phyloP scores from a whole-genome alignment of 495 filamentous ascomycete genomes.

The Daldinia concentrica region DNA sequence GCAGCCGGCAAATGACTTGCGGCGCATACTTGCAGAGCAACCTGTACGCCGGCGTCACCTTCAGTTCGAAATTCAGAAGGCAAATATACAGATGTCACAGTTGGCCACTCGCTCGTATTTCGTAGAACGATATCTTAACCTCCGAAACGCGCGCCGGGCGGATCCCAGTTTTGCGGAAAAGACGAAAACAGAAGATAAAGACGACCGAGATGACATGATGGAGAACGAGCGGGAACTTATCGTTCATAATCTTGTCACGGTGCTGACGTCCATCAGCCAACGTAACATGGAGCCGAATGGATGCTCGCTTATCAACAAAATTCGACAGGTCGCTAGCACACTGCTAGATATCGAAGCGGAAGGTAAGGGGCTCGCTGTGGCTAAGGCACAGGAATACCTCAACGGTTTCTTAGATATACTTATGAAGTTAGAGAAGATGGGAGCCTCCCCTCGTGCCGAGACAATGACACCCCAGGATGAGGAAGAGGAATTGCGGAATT shows the following conservation, averaged over 20 bases:
- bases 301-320: constrained; percentile 73
- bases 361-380: constrained; percentile 63
- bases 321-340: constrained; percentile 79
- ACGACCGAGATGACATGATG: constrained; percentile 64
- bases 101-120: constrained; percentile 79
- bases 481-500: constrained; percentile 74
- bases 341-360: constrained; percentile 70
- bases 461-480: constrained; percentile 65
- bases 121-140: constrained; percentile 81
- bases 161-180: constrained; percentile 45
- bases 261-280: constrained; percentile 75
- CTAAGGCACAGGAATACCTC: constrained; percentile 71
- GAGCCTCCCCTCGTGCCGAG: constrained; percentile 39
- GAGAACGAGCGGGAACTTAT: constrained; percentile 74
- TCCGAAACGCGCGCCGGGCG: constrained; percentile 63
- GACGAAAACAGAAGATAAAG: constrained; percentile 32
- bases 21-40: constrained; percentile 48
- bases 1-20: constrained; percentile 51
- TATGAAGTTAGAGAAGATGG: constrained; percentile 70
- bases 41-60: constrained; percentile 60
- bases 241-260: constrained; percentile 75
- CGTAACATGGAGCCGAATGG: constrained; percentile 86
- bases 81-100: constrained; percentile 80
- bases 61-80: constrained; percentile 85
- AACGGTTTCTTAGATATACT: constrained; percentile 74